These are phyloP conservation scores for Calocera viscosa DNA, from an alignment of 768 basidiomycete genomes.

Conservation along the genomic window DNA sequence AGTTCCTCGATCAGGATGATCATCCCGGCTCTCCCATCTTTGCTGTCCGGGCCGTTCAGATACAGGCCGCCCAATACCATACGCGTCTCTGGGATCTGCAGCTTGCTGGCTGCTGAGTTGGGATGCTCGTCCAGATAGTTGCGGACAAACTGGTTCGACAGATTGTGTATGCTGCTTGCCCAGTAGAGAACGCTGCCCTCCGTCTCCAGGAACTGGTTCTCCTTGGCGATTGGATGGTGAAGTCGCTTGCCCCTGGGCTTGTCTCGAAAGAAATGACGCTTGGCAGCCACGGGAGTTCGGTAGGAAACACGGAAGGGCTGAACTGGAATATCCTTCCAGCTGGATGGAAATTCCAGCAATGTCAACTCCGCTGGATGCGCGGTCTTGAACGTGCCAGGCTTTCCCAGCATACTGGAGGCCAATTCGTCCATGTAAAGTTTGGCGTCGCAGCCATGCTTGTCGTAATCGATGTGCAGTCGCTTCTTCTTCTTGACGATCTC, in stretches of 20 bases:
- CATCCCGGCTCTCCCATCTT: background rate
- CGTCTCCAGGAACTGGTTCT: background rate
- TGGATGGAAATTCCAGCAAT: background rate
- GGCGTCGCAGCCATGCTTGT: background rate
- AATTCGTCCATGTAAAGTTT: background rate
- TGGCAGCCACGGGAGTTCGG: background rate
- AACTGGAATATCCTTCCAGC: background rate
- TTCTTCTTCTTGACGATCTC: background rate
- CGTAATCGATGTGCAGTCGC: background rate
- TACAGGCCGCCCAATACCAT: background rate
- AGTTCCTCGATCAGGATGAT: background rate
- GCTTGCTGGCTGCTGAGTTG: background rate
- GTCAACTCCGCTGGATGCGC: background rate
- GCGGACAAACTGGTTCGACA: background rate
- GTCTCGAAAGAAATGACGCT: background rate
- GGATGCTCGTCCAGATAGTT: background rate
- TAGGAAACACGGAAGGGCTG: background rate
- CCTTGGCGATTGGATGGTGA: background rate
- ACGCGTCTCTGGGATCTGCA: background rate
- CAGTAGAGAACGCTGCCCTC: background rate
- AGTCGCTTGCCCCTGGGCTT: background rate
- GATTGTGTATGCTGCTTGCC: background rate
- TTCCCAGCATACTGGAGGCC: background rate
- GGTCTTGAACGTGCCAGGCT: background rate
- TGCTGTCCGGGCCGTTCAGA: background rate